A percentile compares a stretch with the other conserved stretches of the same genome.
These are phyloP conservation scores for Penicillium malachiteum DNA, from an alignment of 495 filamentous ascomycete species.

Conservation along the genomic window DNA sequence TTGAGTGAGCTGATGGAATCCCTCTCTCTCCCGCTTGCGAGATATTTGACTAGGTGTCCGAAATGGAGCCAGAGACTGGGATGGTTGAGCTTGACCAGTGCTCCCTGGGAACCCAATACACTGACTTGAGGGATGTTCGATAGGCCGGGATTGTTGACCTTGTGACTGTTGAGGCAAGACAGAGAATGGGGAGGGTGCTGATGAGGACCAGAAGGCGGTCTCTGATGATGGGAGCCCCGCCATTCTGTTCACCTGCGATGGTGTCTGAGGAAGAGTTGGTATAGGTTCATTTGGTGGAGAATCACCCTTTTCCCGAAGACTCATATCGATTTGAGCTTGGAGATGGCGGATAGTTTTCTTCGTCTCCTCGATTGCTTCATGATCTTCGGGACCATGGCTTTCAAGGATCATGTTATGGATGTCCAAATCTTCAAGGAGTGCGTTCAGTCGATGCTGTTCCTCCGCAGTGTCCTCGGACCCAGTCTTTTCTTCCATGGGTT, in stretches of 20 bases:
- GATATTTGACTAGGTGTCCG: not conserved
- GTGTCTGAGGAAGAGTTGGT: not conserved
- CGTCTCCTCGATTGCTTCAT: slow-evolving; percentile 11
- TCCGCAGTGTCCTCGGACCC: slow-evolving; percentile 5
- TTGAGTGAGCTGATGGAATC: slow-evolving; percentile 12
- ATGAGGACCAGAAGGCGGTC: slow-evolving; percentile 11
- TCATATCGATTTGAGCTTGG: slow-evolving; percentile 7
- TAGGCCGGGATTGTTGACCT: too few species aligned
- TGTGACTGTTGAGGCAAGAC: too few species aligned
- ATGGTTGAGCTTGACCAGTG: not conserved
- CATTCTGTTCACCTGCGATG: too few species aligned
- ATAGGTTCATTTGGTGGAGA: not conserved
- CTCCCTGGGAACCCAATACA: not conserved
- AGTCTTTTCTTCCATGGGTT: not conserved
- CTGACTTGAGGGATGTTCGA: too few species aligned
- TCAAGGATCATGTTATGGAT: slow-evolving; percentile 34
- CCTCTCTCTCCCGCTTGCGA: slow-evolving; percentile 23
- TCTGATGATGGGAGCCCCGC: too few species aligned
- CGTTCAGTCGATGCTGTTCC: not conserved
- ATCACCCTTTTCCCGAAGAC: slow-evolving; percentile 9
- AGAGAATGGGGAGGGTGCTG: slow-evolving; percentile 20
- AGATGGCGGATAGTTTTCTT: slow-evolving; percentile 6
- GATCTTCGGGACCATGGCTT: slow-evolving; percentile 21
- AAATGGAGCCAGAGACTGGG: not conserved
- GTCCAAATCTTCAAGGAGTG: slow-evolving; percentile 30